phyloP scores from a whole-genome alignment of 2,329 filamentous ascomycete species.

The Microsporum ferrugineum region DNA sequence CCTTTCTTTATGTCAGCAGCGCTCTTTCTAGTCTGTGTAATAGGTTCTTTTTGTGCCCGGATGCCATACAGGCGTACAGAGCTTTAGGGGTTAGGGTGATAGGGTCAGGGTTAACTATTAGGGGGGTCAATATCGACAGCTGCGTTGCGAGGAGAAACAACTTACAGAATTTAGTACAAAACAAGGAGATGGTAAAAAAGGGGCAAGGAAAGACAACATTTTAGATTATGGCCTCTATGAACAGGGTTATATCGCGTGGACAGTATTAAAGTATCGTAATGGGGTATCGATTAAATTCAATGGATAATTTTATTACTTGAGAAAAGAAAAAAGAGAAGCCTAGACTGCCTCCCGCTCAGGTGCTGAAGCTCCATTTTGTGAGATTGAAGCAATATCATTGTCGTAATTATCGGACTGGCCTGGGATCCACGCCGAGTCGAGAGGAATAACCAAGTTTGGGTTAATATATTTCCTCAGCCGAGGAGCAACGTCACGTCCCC shows the following conservation, averaged over 20 bases:
- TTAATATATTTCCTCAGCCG: conserved; percentile 38
- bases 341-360: background rate
- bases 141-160: background rate
- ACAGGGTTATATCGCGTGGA: background rate
- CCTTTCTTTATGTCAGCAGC: background rate
- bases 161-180: background rate
- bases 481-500: conserved; percentile 30
- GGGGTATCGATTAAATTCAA: background rate
- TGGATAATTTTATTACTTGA: background rate
- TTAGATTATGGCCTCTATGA: background rate
- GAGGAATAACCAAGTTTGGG: conserved; percentile 34
- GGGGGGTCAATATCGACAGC: background rate
- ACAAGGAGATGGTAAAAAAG: background rate
- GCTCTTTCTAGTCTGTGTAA: background rate
- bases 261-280: background rate
- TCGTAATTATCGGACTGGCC: conserved; percentile 13
- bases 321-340: background rate
- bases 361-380: background rate
- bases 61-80: background rate
- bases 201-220: background rate
- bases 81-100: background rate
- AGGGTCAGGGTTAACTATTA: background rate
- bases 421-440: conserved; percentile 36
- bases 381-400: background rate
- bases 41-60: background rate